Percentiles rank a stretch among this genome's conserved stretches.
Evolutionary conservation across 2,329 filamentous ascomycete genomes (phyloP).

Genomic region (Penicillium sp.): DNA sequence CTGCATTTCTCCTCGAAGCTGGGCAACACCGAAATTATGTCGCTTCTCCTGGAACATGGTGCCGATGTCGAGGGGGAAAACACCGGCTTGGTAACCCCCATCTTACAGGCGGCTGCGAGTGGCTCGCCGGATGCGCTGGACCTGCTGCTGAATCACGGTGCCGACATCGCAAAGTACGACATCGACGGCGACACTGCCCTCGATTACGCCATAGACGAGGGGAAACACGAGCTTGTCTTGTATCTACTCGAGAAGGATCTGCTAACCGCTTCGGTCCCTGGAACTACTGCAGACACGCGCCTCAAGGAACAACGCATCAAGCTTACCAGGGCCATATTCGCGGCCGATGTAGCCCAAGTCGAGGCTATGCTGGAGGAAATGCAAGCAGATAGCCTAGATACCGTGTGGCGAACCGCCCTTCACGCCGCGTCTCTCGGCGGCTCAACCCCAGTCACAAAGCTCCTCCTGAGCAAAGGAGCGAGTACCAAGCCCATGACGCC

Average conservation of each 20-base stretch:
- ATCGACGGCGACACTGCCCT: neutral
- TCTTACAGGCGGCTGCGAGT: neutral
- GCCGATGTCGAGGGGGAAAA: neutral
- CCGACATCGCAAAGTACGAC: neutral
- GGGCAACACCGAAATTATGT: neutral
- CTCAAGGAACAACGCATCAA: neutral
- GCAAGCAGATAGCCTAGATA: neutral
- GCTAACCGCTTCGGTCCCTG: neutral
- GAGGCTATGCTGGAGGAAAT: neutral
- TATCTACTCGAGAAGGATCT: neutral
- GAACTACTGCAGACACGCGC: neutral
- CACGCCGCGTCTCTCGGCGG: neutral
- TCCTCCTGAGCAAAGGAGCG: neutral
- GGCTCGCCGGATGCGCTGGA: neutral
- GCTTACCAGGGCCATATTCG: neutral
- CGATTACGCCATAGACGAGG: neutral
- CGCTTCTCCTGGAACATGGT: neutral
- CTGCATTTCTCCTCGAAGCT: neutral
- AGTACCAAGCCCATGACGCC: neutral
- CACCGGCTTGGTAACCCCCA: neutral
- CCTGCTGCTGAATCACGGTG: neutral
- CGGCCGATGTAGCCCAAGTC: neutral
- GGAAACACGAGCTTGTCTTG: neutral
- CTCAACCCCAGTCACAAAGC: neutral
- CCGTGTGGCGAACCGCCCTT: neutral